phyloP scores from a whole-genome alignment of 1,284 basidiomycete genomes.

The Leccinum huronense region DNA sequence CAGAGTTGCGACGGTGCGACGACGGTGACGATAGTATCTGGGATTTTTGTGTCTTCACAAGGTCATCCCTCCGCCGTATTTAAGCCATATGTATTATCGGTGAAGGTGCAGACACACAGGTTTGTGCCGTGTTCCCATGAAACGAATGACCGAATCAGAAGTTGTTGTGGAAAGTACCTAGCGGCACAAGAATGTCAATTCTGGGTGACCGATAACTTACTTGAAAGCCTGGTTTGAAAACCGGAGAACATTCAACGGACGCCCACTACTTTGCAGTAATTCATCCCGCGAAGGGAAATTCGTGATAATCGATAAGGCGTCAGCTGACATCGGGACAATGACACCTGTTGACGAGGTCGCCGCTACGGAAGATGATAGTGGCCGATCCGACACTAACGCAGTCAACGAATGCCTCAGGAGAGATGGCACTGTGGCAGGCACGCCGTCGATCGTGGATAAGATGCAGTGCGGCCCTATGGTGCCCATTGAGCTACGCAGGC shows the following conservation, averaged over 20 bases:
- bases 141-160: slow-evolving; percentile 8
- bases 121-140: slow-evolving; percentile 5
- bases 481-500: background rate
- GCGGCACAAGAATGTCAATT: slow-evolving; percentile 1
- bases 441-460: slow-evolving; percentile 13
- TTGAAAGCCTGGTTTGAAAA: slow-evolving; percentile 28
- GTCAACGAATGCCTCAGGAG: slow-evolving; percentile 1
- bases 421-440: background rate
- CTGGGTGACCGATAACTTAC: slow-evolving; percentile 17
- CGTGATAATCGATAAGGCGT: slow-evolving; percentile 3
- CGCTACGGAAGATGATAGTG: background rate
- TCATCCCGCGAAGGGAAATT: slow-evolving; percentile 1
- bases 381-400: slow-evolving; percentile 5
- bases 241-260: slow-evolving; percentile 19
- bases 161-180: background rate
- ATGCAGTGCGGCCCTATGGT: background rate
- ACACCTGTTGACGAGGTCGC: slow-evolving; percentile 2
- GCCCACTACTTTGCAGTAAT: slow-evolving; percentile 3
- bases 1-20: background rate
- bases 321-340: slow-evolving; percentile 11
- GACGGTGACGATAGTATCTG: background rate
- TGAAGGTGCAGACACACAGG: slow-evolving; percentile 15
- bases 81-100: slow-evolving; percentile 20
- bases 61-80: slow-evolving; percentile 19
- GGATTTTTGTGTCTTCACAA: slow-evolving; percentile 1